Percentiles rank a stretch among this genome's conserved stretches.
Evolutionary conservation across 2,329 filamentous ascomycete genomes (phyloP).

Genomic region (Paraphaeosphaeria sporulosa): DNA sequence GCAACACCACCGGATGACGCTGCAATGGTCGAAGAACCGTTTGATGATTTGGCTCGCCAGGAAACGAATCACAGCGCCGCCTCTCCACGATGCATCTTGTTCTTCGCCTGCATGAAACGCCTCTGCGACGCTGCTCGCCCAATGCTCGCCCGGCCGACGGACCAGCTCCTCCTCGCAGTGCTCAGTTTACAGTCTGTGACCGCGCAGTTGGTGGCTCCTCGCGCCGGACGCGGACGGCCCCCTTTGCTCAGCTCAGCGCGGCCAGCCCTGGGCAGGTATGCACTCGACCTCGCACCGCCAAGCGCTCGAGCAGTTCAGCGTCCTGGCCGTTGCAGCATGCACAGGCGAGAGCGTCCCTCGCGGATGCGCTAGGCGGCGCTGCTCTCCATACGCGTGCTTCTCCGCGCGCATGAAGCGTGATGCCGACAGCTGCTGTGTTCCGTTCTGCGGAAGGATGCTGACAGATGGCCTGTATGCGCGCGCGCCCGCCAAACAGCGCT

Average conservation of each 20-base stretch:
- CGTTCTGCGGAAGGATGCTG: conserved; percentile 9
- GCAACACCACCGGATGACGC: conserved; percentile 31
- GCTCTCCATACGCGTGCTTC: conserved; percentile 15
- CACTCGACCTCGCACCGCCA: conserved; percentile 20
- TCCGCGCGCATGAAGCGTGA: conserved; percentile 15
- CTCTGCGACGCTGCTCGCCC: conserved; percentile 34
- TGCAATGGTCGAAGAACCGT: conserved; percentile 36
- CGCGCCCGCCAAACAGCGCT: conserved; percentile 18
- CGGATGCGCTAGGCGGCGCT: conserved; percentile 26
- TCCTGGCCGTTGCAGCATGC: conserved; percentile 1
- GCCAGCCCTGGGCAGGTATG: conserved; percentile 22
- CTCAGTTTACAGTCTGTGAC: background rate
- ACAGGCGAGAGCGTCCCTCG: too few relatives aligned
- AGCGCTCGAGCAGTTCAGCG: conserved; percentile 14
- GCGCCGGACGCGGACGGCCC: too few relatives aligned
- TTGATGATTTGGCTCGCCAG: conserved; percentile 45
- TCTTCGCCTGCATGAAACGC: conserved; percentile 43
- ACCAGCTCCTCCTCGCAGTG: conserved; percentile 9
- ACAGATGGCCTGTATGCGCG: conserved; percentile 13
- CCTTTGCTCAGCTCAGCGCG: conserved; percentile 19
- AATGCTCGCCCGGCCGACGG: conserved; percentile 1
- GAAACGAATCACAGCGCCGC: conserved; percentile 37
- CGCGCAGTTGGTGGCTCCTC: conserved; percentile 22
- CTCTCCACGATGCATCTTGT: conserved; percentile 22
- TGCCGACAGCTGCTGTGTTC: conserved; percentile 5